These are phyloP conservation scores for Diaporthe australafricana DNA, from an alignment of 2,329 filamentous ascomycete genomes.

Conservation along the genomic window DNA sequence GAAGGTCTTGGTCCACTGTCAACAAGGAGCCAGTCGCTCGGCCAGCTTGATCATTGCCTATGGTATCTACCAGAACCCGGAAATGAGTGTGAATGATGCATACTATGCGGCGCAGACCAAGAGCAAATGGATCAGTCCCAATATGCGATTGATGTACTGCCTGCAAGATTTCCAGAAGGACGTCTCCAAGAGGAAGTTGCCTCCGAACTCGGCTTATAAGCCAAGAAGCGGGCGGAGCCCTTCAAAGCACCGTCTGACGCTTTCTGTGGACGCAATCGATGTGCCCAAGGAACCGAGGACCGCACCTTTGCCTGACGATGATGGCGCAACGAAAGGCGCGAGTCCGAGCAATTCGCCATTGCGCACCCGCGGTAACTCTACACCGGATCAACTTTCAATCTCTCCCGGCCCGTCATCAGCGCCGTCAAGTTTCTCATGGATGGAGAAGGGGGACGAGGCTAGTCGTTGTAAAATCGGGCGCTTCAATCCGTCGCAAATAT, in stretches of 20 bases:
- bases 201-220: slow-evolving; percentile 59
- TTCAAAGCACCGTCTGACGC: slow-evolving; percentile 69
- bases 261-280: slow-evolving; percentile 70
- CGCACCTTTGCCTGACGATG: slow-evolving; percentile 69
- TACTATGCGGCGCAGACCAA: slow-evolving; percentile 84
- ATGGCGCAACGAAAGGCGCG: slow-evolving; percentile 54
- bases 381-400: slow-evolving; percentile 61
- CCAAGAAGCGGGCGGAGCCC: slow-evolving; percentile 65
- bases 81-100: slow-evolving; percentile 82
- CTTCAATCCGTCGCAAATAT: slow-evolving; percentile 51
- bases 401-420: slow-evolving; percentile 76
- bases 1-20: slow-evolving; percentile 84
- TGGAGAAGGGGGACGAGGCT: slow-evolving; percentile 59
- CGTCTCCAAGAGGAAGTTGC: slow-evolving; percentile 61
- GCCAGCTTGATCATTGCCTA: slow-evolving; percentile 90
- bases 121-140: slow-evolving; percentile 89
- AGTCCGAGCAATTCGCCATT: slow-evolving; percentile 57
- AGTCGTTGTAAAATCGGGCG: slow-evolving; percentile 53
- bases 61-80: slow-evolving; percentile 82
- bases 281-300: slow-evolving; percentile 69
- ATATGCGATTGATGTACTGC: slow-evolving; percentile 93
- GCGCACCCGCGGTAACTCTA: slow-evolving; percentile 65
- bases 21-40: slow-evolving; percentile 87
- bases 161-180: slow-evolving; percentile 83
- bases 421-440: slow-evolving; percentile 72